These are phyloP conservation scores for Yamadazyma sp. DNA, from an alignment of 1,139 yeast species.

Conservation along the genomic window DNA sequence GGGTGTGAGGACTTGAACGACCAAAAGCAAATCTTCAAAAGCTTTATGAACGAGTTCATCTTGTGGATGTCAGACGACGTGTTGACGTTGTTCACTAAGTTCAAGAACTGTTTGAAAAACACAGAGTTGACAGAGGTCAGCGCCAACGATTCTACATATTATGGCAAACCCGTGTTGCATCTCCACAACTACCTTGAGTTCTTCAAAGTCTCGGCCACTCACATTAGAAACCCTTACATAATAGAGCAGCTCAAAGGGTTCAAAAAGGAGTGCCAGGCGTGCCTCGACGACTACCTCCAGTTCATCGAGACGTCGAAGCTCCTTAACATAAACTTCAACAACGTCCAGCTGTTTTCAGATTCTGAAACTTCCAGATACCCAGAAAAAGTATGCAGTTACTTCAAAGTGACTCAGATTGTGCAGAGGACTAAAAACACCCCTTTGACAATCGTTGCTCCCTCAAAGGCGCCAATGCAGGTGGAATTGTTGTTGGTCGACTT, in stretches of 20 bases:
- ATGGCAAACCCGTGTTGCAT: conserved; percentile 34
- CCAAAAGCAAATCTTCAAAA: conserved; percentile 31
- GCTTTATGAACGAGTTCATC: conserved; percentile 40
- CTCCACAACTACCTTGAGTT: conserved; percentile 32
- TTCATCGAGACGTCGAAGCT: conserved; percentile 21
- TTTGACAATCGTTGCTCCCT: conserved; percentile 20
- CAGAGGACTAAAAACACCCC: conserved; percentile 30
- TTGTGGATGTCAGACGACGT: conserved; percentile 40
- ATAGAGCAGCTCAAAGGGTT: conserved; percentile 30
- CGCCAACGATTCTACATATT: conserved; percentile 17
- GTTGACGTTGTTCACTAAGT: conserved; percentile 34
- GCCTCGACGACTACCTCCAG: conserved; percentile 22
- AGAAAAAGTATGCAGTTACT: conserved; percentile 40
- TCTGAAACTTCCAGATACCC: conserved; percentile 7
- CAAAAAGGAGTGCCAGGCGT: conserved; percentile 17
- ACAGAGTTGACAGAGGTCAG: conserved; percentile 17
- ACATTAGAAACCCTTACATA: conserved; percentile 43
- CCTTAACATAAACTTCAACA: conserved; percentile 36
- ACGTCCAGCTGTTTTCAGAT: conserved; percentile 31
- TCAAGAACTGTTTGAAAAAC: conserved; percentile 18
- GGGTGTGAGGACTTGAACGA: conserved; percentile 16
- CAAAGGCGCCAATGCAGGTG: conserved; percentile 14
- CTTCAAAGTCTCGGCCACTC: conserved; percentile 21
- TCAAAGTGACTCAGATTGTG: conserved; percentile 36
- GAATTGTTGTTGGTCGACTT: conserved; percentile 36